These are phyloP conservation scores for Zymoseptoria passerinii DNA, from an alignment of 2,329 filamentous ascomycete genomes.

Conservation along the genomic window DNA sequence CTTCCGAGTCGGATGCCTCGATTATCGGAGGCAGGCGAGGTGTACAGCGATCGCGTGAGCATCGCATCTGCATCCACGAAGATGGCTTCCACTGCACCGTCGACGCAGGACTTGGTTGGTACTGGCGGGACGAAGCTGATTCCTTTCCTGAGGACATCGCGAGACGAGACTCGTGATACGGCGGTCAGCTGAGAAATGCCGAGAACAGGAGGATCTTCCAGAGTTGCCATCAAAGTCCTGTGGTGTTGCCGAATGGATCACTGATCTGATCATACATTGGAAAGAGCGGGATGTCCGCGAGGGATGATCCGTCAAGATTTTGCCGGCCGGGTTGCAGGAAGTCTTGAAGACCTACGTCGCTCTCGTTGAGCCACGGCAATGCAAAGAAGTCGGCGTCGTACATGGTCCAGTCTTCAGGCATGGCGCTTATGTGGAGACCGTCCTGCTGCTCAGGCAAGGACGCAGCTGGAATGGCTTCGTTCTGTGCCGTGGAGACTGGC, in stretches of 20 bases:
- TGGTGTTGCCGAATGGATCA: slow-evolving; percentile 3
- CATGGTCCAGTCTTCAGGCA: slow-evolving; percentile 16
- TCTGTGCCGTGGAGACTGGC: not conserved
- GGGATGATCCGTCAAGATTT: slow-evolving; percentile 14
- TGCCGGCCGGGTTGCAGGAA: slow-evolving; percentile 22
- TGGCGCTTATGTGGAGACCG: not conserved
- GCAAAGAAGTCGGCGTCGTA: slow-evolving; percentile 22
- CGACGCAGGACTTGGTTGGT: slow-evolving; percentile 36
- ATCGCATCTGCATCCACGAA: slow-evolving; percentile 41
- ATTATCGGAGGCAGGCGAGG: slow-evolving; percentile 15
- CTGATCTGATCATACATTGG: slow-evolving; percentile 20
- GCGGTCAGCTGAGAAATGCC: slow-evolving; percentile 3
- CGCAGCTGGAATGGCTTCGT: not conserved
- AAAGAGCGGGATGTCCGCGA: slow-evolving; percentile 21
- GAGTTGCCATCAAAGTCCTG: not conserved
- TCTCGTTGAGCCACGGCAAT: slow-evolving; percentile 22
- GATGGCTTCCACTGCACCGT: slow-evolving; percentile 24
- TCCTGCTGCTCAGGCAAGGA: not conserved
- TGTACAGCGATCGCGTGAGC: slow-evolving; percentile 27
- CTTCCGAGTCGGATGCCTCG: slow-evolving; percentile 29
- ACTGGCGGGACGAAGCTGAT: slow-evolving; percentile 48
- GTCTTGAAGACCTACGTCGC: slow-evolving; percentile 21
- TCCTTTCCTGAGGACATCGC: slow-evolving; percentile 45
- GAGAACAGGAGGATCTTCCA: not conserved
- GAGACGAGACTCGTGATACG: slow-evolving; percentile 39